Evolutionary conservation across 2,329 filamentous ascomycete species (phyloP).

Genomic region (Neoscytalidium dimidiatum): DNA sequence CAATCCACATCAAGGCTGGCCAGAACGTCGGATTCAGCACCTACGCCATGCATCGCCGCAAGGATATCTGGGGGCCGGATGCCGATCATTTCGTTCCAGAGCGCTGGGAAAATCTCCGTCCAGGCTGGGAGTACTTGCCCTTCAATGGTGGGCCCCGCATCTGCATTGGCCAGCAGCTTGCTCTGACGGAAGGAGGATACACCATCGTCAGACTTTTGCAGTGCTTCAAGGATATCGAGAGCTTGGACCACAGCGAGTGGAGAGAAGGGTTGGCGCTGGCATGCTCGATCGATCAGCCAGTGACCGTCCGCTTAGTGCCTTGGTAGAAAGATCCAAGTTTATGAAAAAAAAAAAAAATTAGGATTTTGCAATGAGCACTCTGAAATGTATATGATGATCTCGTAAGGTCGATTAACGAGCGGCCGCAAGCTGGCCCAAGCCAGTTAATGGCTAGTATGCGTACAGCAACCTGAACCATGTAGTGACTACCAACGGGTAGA

Average conservation of each 20-base stretch:
- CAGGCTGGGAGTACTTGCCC: constrained; percentile 36
- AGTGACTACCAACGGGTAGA: neutral
- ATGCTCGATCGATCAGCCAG: neutral
- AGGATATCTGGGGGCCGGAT: constrained; percentile 40
- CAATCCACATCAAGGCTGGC: constrained; percentile 33
- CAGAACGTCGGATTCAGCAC: constrained; percentile 28
- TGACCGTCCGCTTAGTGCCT: neutral
- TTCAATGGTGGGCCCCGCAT: constrained; percentile 25
- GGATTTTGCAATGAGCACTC: too few species aligned
- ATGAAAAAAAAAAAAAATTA: too few species aligned
- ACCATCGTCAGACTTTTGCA: constrained; percentile 5
- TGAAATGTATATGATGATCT: too few species aligned
- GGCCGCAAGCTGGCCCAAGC: neutral
- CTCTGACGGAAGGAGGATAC: constrained; percentile 7
- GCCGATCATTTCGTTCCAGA: constrained; percentile 39
- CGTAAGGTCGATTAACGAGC: neutral
- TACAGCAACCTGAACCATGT: neutral
- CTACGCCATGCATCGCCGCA: constrained; percentile 37
- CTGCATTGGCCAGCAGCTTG: constrained; percentile 16
- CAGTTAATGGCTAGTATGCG: neutral
- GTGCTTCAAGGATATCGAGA: neutral
- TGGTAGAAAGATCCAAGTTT: neutral
- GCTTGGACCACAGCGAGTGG: neutral
- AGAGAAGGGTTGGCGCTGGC: neutral
- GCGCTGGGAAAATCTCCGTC: constrained; percentile 32